A percentile compares a stretch with the other conserved stretches of the same genome.
Conservation (phyloP, 305 asterid genomes). For the Salvia sclarea region DNA sequence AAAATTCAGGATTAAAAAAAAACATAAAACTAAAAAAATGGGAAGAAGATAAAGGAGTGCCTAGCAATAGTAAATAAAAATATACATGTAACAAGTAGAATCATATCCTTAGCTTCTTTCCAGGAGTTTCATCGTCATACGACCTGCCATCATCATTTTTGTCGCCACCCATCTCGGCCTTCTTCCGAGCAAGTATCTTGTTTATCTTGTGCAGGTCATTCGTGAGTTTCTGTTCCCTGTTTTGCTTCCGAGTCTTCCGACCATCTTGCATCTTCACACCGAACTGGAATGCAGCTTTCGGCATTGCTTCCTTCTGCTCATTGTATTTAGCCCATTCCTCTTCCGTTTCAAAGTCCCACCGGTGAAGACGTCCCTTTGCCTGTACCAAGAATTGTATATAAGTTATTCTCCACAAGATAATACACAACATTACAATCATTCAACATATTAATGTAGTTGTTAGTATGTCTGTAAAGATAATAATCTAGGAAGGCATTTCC, state of each 20-base stretch:
- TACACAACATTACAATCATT: neutral
- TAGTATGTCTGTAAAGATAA: too few species aligned
- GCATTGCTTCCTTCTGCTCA: conserved; percentile 99
- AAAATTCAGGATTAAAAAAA: conserved; percentile 1
- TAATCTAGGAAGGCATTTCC: neutral
- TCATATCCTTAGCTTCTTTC: conserved; percentile 83
- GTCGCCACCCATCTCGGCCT: conserved; percentile 72
- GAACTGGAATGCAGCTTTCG: conserved; percentile 99
- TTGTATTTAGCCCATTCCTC: conserved; percentile 98
- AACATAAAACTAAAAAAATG: neutral
- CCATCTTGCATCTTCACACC: conserved; percentile 99
- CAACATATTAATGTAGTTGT: too few species aligned
- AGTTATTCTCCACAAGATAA: neutral
- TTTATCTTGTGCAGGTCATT: conserved; percentile 94
- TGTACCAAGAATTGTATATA: conserved; percentile 24
- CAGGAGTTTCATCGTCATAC: conserved; percentile 72
- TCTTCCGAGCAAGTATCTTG: conserved; percentile 79
- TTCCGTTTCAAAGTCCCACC: conserved; percentile 99
- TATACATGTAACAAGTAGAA: neutral
- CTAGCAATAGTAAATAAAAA: neutral
- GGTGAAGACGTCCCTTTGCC: conserved; percentile 97
- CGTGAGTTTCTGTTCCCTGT: conserved; percentile 90
- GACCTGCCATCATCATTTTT: conserved; percentile 42
- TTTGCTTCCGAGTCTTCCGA: conserved; percentile 91
- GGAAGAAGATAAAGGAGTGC: neutral